Base-by-base conservation (phyloP, 2,329 filamentous ascomycete genomes). In the Calonectria hongkongensis region DNA sequence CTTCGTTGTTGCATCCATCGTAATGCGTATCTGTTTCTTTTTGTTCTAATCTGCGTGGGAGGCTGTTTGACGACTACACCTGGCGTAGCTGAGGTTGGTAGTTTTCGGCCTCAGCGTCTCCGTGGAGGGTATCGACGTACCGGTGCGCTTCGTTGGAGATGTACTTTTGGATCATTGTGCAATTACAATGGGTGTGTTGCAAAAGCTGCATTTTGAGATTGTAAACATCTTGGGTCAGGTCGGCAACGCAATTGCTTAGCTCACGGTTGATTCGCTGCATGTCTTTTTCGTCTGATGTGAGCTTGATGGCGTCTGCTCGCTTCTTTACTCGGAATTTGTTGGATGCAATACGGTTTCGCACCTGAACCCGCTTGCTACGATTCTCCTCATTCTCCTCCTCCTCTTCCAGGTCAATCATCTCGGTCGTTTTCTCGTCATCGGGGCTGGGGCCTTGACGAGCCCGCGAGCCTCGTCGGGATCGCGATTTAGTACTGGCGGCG, bases 291-390 rank as follows among this genome's bases (percentile, higher is more conserved):
- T 75, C 47, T 0, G 43, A 21, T 21, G 73, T 67, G 13, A 81
- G 76, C 13, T 43, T 74, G 3, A 36, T 66, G 1, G 73, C 70
- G 15, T 76, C 71, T 9, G 76, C 73, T 1, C 73, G 71, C 47
- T 79, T 81, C 58, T 74, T 79, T 30, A 72, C 16, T 1, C 79
- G 76, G 36, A 79, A 79, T 33, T 75, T 80, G 66, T 77, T 80
- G 60, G 80, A 78, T 4, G 79, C 79, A 10, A 78, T 25, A 12
- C 79, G 78, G 21, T 78, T 81, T n/a, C 78, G 69, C 33, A 74
- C 73, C 2, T 78, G 77, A 0, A 75, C 3, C 0, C 21, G 48
- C 25, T 25, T 71, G 8, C 4, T 68, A 10, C 25, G 51, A 13
- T 30, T 21, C 9, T 62, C 36, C 15, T 66, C 63, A 13, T 30